Base-by-base conservation (phyloP, 1,284 basidiomycete genomes). In the Fomitiporia mediterranea region DNA sequence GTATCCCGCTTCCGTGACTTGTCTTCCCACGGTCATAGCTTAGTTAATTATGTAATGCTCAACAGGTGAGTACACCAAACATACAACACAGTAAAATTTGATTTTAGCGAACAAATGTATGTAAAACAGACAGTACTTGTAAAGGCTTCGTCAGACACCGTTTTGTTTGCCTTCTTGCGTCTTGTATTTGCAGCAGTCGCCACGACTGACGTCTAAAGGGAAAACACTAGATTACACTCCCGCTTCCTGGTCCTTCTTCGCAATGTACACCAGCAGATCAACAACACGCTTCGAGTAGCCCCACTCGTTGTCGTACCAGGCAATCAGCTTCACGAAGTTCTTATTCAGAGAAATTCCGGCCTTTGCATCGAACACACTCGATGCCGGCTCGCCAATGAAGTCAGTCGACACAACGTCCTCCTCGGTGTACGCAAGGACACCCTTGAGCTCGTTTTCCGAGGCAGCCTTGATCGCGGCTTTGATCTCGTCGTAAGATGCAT, bases 221-320 rank as follows among this genome's bases (percentile, higher is more conserved):
- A 5, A n/a, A n/a, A n/a, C n/a, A n/a, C n/a, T n/a, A 42, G 25
- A 7, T 60, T 46, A 56, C 34, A 56, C 5, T 6, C 55, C 54
- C 17, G 58, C 58, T 32, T 53, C 50, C 27, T 43, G 15, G 57
- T 94, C 92, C 72, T 82, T 82, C 76, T 82, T 79, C 62, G 95
- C 92, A 65, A 86, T 86, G 77, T 77, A 92, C 64, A 84, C 77
- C 69, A 98, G 77, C 61, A 98, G 83, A 76, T 98, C 96, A 72
- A 89, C 86, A 60, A 98, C 94, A 70, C 96, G 89, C 72, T 81
- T 86, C 55, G 94, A 97, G 88, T 98, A 98, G 51, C 94, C 92
- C 89, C 89, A 94, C 77, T 94, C 91, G 74, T 94, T 93, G 79
- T 98, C 94, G 81, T 95, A 93, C 94, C 94, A 96, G 47, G 89